Evolutionary conservation across 768 basidiomycete genomes (phyloP), one percentile per base, ranked within the genome.

Genomic region (Boletus rex-veris): DNA sequence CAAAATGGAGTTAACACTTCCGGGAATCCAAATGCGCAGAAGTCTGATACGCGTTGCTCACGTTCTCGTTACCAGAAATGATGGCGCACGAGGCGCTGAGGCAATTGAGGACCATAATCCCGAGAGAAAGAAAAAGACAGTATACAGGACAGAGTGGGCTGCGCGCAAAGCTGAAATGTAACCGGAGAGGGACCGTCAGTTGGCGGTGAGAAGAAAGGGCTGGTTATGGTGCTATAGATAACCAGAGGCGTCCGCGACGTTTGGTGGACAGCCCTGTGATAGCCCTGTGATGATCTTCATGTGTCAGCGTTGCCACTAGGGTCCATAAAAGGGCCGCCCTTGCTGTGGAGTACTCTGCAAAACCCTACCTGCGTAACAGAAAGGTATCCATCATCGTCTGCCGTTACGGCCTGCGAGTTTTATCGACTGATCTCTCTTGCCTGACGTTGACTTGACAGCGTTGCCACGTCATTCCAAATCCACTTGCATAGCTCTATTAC

Each of bases 1-100:
- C 33, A 14, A 35, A 14, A 35, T 28, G 91, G 91, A 18, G 87
- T 92, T 92, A 21, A 90, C 87, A 36, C 78, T 95, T 8, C 91
- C 91, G 7, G 90, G 90, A 12, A 82, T 52, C 87, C 88, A 15
- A 82, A 80, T 52, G 82, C 81, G 15, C 71, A 76, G 28, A 82
- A 77, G 66, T 83, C 85, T 73, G 80, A 21, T 86, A 85, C 65
- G 86, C 5, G 14, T 14, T 92, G 35, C 76, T 87, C 28, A 75
- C 85, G 40, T 92, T 93, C 71, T 87, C 85, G 63, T 61, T 82
- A 35, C 71, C 72, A 3, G 81, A 81, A 52, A 77, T 81, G 31
- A 80, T 88, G 37, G 83, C 87, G 3, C 81, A 90, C 36, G 80
- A 83, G 71, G 91, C 84, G 2, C 67, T 91, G 57, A 71, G 70